Percentiles rank a stretch among this genome's conserved stretches.
phyloP scores from a whole-genome alignment of 441 rosid species.

The Dalechampia spathulata region DNA sequence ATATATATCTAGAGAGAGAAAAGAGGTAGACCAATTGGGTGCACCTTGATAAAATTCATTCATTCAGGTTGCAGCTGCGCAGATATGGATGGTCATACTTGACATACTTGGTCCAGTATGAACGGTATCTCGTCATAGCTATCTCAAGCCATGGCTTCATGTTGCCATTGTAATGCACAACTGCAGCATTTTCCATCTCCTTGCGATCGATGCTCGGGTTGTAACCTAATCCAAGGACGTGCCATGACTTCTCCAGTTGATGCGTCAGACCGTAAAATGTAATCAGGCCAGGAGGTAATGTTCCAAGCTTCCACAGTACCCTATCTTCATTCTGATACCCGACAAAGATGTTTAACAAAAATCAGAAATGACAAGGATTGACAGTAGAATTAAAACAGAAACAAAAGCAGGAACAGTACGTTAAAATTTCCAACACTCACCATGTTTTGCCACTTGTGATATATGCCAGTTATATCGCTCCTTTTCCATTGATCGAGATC shows the following conservation, averaged over 20 bases:
- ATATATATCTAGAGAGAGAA: background rate
- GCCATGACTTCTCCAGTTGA: slow-evolving; percentile 92
- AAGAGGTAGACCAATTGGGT: slow-evolving; percentile 7
- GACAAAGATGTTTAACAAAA: too few relatives aligned
- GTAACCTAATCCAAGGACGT: slow-evolving; percentile 92
- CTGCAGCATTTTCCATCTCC: slow-evolving; percentile 85
- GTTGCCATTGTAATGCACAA: slow-evolving; percentile 91
- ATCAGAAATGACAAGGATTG: too few relatives aligned
- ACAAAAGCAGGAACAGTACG: too few relatives aligned
- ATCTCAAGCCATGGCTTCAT: slow-evolving; percentile 99
- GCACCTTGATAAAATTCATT: slow-evolving; percentile 33
- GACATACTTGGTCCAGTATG: slow-evolving; percentile 83
- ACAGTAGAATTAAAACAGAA: too few relatives aligned
- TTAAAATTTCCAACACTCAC: slow-evolving; percentile 35
- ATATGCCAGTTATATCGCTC: slow-evolving; percentile 92
- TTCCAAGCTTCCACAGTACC: slow-evolving; percentile 93
- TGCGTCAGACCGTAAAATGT: slow-evolving; percentile 82
- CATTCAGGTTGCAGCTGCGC: slow-evolving; percentile 64
- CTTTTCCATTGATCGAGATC: slow-evolving; percentile 88
- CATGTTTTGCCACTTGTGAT: slow-evolving; percentile 98
- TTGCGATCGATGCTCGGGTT: slow-evolving; percentile 73
- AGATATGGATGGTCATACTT: slow-evolving; percentile 82
- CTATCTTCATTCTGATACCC: slow-evolving; percentile 69
- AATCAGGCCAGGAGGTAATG: slow-evolving; percentile 91
- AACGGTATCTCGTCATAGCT: slow-evolving; percentile 86